These are phyloP conservation scores for Medicago arabica DNA, from an alignment of 306 rosid species.

Conservation along the genomic window DNA sequence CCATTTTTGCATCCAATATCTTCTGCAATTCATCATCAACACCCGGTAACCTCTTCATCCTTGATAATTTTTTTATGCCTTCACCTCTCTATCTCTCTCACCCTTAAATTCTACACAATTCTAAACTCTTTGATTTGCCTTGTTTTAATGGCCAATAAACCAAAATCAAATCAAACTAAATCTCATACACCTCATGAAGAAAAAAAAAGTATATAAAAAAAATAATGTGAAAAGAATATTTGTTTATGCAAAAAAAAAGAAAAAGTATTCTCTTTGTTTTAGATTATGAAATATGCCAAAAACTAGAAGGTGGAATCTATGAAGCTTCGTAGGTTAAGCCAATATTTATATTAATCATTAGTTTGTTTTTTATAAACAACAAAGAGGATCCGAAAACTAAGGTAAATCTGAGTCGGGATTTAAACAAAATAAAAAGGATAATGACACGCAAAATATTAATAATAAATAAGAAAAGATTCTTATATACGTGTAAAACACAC, in stretches of 20 bases:
- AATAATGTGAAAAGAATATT: neutral
- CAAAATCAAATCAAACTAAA: neutral
- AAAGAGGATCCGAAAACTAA: slow-evolving; percentile 11
- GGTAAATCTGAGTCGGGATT: neutral
- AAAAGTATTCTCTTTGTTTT: too few relatives aligned
- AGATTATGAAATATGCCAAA: neutral
- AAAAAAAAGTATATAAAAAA: neutral
- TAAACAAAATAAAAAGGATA: too few relatives aligned
- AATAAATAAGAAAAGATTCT: too few relatives aligned
- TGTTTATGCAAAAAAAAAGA: too few relatives aligned
- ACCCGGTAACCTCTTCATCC: slow-evolving; percentile 44
- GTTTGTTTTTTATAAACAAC: neutral
- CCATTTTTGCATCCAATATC: slow-evolving; percentile 70
- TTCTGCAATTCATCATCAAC: slow-evolving; percentile 61
- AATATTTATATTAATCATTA: neutral
- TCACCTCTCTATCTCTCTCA: neutral
- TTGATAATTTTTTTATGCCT: neutral
- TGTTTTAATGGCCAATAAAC: neutral
- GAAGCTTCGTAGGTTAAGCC: neutral
- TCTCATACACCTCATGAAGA: neutral
- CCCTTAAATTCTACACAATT: neutral
- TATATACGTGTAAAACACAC: too few relatives aligned
- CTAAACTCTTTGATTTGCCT: neutral
- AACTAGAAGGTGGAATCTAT: neutral
- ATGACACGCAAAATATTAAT: too few relatives aligned